These are phyloP conservation scores for Pouteria campechiana DNA, from an alignment of 179 eudicot species.

Conservation along the genomic window DNA sequence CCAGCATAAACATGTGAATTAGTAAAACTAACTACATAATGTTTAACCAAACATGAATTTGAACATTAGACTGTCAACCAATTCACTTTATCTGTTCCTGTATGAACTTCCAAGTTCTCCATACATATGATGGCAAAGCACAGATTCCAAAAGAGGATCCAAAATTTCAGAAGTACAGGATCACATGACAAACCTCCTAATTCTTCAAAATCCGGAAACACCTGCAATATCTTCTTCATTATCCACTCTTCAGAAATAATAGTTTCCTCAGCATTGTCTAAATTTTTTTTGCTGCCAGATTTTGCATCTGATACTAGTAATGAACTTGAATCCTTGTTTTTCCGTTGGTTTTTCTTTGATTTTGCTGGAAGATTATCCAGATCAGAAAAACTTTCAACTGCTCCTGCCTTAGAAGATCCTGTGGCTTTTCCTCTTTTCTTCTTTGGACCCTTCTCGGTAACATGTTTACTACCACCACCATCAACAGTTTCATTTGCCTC, in stretches of 20 bases:
- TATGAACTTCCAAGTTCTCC: too few species aligned
- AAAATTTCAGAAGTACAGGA: too few species aligned
- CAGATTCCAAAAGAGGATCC: too few species aligned
- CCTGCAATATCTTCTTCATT: conserved; percentile 32
- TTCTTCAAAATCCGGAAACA: conserved; percentile 88
- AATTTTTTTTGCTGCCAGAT: conserved; percentile 29
- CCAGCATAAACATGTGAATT: too few species aligned
- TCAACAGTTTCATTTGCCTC: conserved; percentile 37
- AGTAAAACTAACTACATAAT: too few species aligned
- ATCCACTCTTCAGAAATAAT: conserved; percentile 74
- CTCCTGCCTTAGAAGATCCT: conserved; percentile 32
- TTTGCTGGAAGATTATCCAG: conserved; percentile 54
- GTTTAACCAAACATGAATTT: too few species aligned
- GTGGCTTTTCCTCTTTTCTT: conserved; percentile 78
- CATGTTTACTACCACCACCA: conserved; percentile 38
- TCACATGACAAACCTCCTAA: conserved; percentile 61
- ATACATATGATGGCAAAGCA: too few species aligned
- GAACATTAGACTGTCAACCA: too few species aligned
- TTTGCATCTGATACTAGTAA: conserved; percentile 45
- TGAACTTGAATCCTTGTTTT: conserved; percentile 51
- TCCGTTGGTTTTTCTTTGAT: conserved; percentile 78
- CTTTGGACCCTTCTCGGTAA: conserved; percentile 56
- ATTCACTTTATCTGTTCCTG: too few species aligned
- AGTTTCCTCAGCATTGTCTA: conserved; percentile 26
- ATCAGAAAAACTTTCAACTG: conserved; percentile 43